Percentiles rank a stretch among this genome's conserved stretches.
Conservation (phyloP, 768 basidiomycete species). For the Phylloporus arenicola region DNA sequence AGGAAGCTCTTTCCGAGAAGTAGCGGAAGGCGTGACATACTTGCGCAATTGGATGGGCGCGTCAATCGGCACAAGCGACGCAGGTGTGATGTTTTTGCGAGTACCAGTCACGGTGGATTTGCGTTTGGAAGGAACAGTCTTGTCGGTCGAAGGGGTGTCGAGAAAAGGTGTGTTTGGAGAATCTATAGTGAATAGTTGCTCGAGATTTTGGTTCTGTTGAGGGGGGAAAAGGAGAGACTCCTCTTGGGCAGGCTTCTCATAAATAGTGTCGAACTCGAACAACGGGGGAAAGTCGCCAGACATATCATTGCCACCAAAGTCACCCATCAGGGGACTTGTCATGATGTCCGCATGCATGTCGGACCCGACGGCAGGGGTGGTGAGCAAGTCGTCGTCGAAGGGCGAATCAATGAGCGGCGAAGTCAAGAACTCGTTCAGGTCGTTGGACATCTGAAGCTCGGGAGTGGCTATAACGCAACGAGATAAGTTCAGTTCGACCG, state of each 20-base stretch:
- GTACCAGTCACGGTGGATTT: constrained; percentile 53
- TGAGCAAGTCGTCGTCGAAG: constrained; percentile 41
- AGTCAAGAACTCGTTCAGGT: constrained; percentile 41
- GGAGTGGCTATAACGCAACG: constrained; percentile 29
- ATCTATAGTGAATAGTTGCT: constrained; percentile 39
- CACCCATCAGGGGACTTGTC: constrained; percentile 39
- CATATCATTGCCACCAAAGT: constrained; percentile 27
- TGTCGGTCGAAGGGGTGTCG: constrained; percentile 32
- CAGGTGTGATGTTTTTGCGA: constrained; percentile 63
- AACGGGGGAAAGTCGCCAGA: constrained; percentile 32
- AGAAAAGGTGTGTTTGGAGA: constrained; percentile 50
- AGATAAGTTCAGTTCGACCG: background rate
- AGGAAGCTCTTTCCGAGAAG: constrained; percentile 76
- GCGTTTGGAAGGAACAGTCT: constrained; percentile 21
- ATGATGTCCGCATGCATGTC: constrained; percentile 35
- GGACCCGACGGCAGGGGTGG: constrained; percentile 38
- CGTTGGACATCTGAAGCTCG: constrained; percentile 32
- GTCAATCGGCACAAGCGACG: constrained; percentile 58
- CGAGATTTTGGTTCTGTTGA: constrained; percentile 28
- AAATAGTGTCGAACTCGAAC: constrained; percentile 23
- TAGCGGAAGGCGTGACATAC: constrained; percentile 67
- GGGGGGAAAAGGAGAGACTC: constrained; percentile 8
- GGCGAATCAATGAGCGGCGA: constrained; percentile 46
- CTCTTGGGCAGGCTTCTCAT: constrained; percentile 13
- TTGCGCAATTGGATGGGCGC: constrained; percentile 77